Conservation (phyloP, 768 basidiomycete genomes). For the Pulveroboletus sp. region DNA sequence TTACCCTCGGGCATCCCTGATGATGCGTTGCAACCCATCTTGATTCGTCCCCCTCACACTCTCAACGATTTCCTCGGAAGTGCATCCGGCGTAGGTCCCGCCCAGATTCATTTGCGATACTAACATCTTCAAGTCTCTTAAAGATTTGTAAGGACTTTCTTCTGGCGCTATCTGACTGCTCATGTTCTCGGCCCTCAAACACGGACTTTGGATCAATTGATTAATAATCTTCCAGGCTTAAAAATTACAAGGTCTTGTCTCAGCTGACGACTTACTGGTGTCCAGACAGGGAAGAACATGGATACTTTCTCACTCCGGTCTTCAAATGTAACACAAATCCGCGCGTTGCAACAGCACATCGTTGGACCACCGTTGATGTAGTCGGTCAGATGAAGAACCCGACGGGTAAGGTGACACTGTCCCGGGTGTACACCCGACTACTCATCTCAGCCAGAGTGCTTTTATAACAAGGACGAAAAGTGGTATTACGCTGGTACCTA, state of each 20-base stretch:
- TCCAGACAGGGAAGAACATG: conserved; percentile 77
- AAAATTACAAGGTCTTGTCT: conserved; percentile 64
- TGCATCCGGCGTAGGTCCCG: conserved; percentile 47
- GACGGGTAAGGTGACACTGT: conserved; percentile 42
- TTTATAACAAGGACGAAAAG: conserved; percentile 73
- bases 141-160: conserved; percentile 45
- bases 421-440: not conserved
- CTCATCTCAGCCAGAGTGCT: conserved; percentile 51
- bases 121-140: conserved; percentile 42
- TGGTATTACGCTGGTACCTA: conserved; percentile 87
- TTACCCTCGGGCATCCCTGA: conserved; percentile 60
- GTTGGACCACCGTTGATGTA: conserved; percentile 65
- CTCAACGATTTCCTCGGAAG: conserved; percentile 66
- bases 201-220: not conserved
- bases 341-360: conserved; percentile 68
- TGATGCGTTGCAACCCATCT: conserved; percentile 62
- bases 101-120: not conserved
- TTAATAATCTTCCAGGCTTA: conserved; percentile 40
- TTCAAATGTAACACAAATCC: conserved; percentile 82
- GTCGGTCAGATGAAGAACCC: conserved; percentile 54
- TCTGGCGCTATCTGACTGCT: not conserved
- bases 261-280: conserved; percentile 73
- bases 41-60: conserved; percentile 58
- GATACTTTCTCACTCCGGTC: conserved; percentile 65
- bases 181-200: not conserved